Evolutionary conservation across 2,329 filamentous ascomycete genomes (phyloP).

Genomic region (Cercospora sp.): DNA sequence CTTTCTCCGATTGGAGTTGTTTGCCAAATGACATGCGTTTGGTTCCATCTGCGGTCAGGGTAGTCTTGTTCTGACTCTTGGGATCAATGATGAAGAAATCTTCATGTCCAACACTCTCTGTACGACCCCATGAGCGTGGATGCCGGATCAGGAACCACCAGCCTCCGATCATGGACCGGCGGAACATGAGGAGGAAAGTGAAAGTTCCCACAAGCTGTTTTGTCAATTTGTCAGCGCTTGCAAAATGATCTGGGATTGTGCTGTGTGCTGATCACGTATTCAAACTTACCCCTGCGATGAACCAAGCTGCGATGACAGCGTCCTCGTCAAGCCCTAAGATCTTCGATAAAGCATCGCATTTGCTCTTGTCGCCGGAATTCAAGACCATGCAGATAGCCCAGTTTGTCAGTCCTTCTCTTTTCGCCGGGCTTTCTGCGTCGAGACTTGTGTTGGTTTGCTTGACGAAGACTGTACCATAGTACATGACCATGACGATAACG

Average conservation of each 20-base stretch:
- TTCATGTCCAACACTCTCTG: constrained; percentile 16
- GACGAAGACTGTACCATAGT: constrained; percentile 79
- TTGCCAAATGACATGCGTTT: constrained; percentile 25
- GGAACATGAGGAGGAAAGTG: constrained; percentile 72
- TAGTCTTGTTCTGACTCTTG: not conserved
- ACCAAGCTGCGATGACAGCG: constrained; percentile 69
- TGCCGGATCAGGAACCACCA: constrained; percentile 64
- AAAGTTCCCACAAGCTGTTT: constrained; percentile 73
- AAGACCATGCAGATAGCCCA: constrained; percentile 68
- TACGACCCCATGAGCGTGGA: constrained; percentile 14
- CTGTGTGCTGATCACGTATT: not conserved
- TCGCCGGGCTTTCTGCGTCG: constrained; percentile 52
- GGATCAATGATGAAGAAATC: constrained; percentile 19
- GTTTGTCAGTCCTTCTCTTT: constrained; percentile 51
- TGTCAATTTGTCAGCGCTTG: constrained; percentile 1
- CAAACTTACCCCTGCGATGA: constrained; percentile 58
- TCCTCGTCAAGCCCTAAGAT: constrained; percentile 58
- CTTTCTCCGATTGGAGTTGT: constrained; percentile 18
- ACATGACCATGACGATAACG: constrained; percentile 76
- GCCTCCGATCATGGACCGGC: constrained; percentile 72
- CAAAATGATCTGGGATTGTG: not conserved
- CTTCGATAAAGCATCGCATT: constrained; percentile 61
- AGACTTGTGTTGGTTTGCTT: constrained; percentile 62
- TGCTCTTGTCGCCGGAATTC: constrained; percentile 59
- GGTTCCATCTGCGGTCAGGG: not conserved